Evolutionary conservation across 179 eudicot genomes (phyloP), one percentile per base, ranked within the genome.

Genomic region (Beta lomatogona): DNA sequence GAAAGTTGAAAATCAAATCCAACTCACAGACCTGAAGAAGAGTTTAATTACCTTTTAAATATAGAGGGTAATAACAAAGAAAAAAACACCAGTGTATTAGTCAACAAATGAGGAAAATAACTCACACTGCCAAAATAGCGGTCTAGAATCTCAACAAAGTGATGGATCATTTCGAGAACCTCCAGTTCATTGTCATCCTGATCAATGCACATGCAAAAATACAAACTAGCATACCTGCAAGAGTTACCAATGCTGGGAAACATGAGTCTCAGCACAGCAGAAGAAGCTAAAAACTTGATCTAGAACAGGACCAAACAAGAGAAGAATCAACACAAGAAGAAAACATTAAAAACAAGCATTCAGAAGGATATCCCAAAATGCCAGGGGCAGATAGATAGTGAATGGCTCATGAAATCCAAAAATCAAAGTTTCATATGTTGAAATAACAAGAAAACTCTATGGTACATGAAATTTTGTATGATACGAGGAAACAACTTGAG

Each of bases 41-140:
- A 73, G 67, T 9, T 68, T 0, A 67, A 55, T 68, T 2, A 54
- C 48, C 10, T 5, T 70, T 31, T 21, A 52, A 5, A 64, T 22
- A 18, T 15, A 76, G 31, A 53, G 63, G 61, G 21, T 9, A 67
- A 44, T 31, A 68, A 46, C 31, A 52, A 46, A 48, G 1, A 48
- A 41, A 8, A 80, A 22, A 54, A 22, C 11, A 16, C 58, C 18
- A 60, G 46, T 41, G 52, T 21, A 48, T 59, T 44, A 73, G 28
- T 25, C 70, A 57, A 45, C 4, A 86, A 57, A 77, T 8, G 58
- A 77, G 64, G 9, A 52, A 69, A 53, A 71, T 53, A 77, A 84
- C 98, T 91, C 82, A 96, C 99, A 89, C 98, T 94, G 78, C 98
- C 97, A 71, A 96, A 96, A 86, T 96, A 96, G 81, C 98, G 97